These are phyloP conservation scores for Strigomonas galati DNA, from an alignment of 208 protist genomes.

Conservation along the genomic window DNA sequence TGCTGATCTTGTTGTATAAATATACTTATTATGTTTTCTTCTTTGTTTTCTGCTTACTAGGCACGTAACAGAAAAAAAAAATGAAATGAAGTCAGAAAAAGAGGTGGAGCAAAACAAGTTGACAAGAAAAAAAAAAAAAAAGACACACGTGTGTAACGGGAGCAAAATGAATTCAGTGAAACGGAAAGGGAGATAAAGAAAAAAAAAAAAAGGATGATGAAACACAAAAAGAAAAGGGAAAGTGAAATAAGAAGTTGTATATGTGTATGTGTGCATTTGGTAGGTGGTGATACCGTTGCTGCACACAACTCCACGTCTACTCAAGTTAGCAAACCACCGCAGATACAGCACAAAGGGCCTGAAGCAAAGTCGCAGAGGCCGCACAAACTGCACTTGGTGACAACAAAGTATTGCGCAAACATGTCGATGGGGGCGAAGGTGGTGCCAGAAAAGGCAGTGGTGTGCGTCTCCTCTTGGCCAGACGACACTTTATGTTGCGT, in stretches of 20 bases:
- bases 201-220: not conserved
- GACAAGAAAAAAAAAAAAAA: not conserved
- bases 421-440: constrained; percentile 71
- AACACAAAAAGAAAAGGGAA: not conserved
- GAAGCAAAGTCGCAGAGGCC: constrained; percentile 57
- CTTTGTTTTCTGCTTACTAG: too few relatives aligned
- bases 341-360: constrained; percentile 65
- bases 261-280: not conserved
- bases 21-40: not conserved
- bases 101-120: not conserved
- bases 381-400: constrained; percentile 61
- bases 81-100: constrained; percentile 1
- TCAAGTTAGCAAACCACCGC: constrained; percentile 61
- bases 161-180: not conserved
- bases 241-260: too few relatives aligned
- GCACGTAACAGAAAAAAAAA: not conserved
- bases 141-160: not conserved
- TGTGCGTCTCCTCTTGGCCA: constrained; percentile 34
- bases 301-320: too few relatives aligned
- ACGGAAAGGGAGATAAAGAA: not conserved
- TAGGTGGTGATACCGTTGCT: too few relatives aligned
- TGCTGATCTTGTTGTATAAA: not conserved
- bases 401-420: constrained; percentile 45
- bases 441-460: constrained; percentile 68
- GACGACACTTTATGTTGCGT: not conserved